Base-by-base conservation (phyloP, 1,284 basidiomycete species). In the Cystobasidium slooffiae region DNA sequence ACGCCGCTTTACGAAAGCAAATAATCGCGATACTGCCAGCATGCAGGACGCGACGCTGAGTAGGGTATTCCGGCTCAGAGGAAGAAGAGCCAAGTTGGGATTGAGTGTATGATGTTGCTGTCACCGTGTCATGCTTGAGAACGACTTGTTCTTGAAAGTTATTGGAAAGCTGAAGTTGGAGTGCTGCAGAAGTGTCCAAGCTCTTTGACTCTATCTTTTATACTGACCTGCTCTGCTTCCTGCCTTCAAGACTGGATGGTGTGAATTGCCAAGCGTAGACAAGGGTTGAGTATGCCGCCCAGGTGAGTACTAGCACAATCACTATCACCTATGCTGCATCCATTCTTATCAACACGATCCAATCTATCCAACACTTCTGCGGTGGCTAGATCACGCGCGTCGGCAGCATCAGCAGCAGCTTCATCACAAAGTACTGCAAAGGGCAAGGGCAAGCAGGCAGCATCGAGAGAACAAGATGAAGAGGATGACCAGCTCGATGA, bases 351-450 rank as follows among this genome's bases (percentile, higher is more conserved):
- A 7, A 49, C 6, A 3, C 14, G 3, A n/a, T 49, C n/a, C 14
- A 49, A 49, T 31, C 31, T 31, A 49, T n/a, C 46, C 3, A 49
- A 8, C 9, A n/a, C 37, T 41, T 59, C n/a, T 10, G 31, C 14
- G 6, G 44, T 49, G 31, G 31, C 31, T n/a, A 66, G 64, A 66
- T 51, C 64, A 66, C 64, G 64, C 64, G 64, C 64, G 49, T 66
- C 64, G 47, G 64, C 64, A 43, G 64, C 49, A 66, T 20, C 64
- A 56, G 64, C 49, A 66, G 6, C 64, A 56, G 3, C 55, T 3
- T 18, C 55, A 66, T 52, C 49, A 39, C 16, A 14, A 18, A 53
- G 39, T 24, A 55, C 49, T 14, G 39, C 62, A n/a, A 43, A 22
- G 43, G 53, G 64, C 49, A 52, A 39, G 22, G 51, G 64, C 49